Percentiles rank a stretch among this genome's conserved stretches.
These are phyloP conservation scores for Penicillium brasilianum DNA, from an alignment of 2,329 filamentous ascomycete genomes.

Conservation along the genomic window DNA sequence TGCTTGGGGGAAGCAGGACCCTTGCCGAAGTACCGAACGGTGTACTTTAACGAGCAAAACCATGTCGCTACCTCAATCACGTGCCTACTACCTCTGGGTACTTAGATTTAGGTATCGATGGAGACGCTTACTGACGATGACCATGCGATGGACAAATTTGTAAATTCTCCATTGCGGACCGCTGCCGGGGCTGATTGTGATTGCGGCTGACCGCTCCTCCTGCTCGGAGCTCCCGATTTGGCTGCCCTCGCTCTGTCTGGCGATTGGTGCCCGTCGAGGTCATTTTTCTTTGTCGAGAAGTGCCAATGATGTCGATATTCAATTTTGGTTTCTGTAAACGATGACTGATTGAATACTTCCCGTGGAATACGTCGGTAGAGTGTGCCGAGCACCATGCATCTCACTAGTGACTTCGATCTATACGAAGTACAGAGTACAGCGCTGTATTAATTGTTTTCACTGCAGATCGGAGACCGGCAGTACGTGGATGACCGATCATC, in stretches of 20 bases:
- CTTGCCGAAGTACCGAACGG: background rate
- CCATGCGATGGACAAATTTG: background rate
- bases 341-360: background rate
- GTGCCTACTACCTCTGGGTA: constrained; percentile 1
- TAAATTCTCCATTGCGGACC: background rate
- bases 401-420: background rate
- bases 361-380: background rate
- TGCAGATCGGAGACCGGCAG: constrained; percentile 17
- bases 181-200: constrained; percentile 7
- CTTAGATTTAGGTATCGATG: background rate
- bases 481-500: constrained; percentile 7
- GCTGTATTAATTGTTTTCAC: constrained; percentile 14
- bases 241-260: background rate
- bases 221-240: background rate
- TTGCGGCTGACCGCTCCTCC: constrained; percentile 27
- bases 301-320: background rate
- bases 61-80: background rate
- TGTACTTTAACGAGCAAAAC: background rate
- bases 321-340: background rate
- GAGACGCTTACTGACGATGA: background rate
- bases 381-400: background rate
- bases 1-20: background rate
- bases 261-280: constrained; percentile 9
- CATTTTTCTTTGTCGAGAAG: constrained; percentile 1
- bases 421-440: background rate